Percentiles rank a stretch among this genome's conserved stretches.
These are phyloP conservation scores for Raddia guianensis DNA, from an alignment of 176 grass and related monocot species.

Conservation along the genomic window DNA sequence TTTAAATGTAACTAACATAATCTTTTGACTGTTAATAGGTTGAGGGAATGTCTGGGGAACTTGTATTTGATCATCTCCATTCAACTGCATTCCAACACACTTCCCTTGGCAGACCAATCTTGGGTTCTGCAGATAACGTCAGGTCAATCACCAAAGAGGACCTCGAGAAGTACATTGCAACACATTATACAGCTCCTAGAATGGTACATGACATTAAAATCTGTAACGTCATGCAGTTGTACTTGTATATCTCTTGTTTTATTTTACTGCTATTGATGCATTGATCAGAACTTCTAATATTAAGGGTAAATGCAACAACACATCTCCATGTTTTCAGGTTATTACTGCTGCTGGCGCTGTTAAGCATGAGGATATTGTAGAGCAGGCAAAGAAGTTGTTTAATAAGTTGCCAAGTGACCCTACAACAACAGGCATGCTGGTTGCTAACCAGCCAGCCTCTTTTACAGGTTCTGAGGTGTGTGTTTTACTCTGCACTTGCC, in stretches of 20 bases:
- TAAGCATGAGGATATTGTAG: conserved; percentile 91
- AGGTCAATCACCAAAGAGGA: conserved; percentile 78
- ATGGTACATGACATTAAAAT: conserved; percentile 58
- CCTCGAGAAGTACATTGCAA: conserved; percentile 84
- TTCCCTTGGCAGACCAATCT: conserved; percentile 83
- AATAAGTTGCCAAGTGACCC: conserved; percentile 71
- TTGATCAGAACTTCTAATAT: conserved; percentile 19
- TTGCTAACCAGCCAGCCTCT: conserved; percentile 67
- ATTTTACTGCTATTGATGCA: neutral
- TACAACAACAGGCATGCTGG: conserved; percentile 73
- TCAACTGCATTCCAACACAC: conserved; percentile 98
- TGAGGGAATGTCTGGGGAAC: conserved; percentile 83
- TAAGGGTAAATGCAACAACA: conserved; percentile 8
- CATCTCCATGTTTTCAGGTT: conserved; percentile 56
- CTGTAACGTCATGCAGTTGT: neutral
- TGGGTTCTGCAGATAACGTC: conserved; percentile 80
- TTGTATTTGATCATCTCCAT: conserved; percentile 98
- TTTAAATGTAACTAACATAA: conserved; percentile 15
- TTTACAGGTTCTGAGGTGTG: conserved; percentile 97
- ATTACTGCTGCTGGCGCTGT: conserved; percentile 86
- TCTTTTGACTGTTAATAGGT: conserved; percentile 60
- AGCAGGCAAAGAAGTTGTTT: conserved; percentile 76
- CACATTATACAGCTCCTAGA: conserved; percentile 93
- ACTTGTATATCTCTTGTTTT: neutral
- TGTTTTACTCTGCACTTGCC: neutral